Percentiles rank a stretch among this genome's conserved stretches.
Conservation (phyloP, 352 stramenopile genomes). For the Phytophthora uliginosa region DNA sequence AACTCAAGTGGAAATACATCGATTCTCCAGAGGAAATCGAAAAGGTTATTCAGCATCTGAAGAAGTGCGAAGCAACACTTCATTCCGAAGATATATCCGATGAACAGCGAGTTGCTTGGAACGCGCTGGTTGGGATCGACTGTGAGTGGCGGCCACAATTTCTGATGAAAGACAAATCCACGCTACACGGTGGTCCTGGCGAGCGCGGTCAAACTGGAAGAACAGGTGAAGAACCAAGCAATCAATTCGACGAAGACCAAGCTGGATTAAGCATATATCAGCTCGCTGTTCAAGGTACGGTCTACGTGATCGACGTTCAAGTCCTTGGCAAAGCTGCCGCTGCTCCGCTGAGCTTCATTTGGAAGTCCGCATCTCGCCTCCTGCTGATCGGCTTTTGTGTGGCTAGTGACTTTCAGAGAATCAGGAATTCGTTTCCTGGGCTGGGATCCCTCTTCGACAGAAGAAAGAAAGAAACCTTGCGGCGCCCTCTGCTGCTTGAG, state of each 20-base stretch:
- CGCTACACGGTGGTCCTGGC: background rate
- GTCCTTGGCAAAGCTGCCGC: conserved; percentile 46
- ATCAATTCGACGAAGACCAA: conserved; percentile 22
- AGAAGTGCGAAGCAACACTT: conserved; percentile 10
- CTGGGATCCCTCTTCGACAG: conserved; percentile 20
- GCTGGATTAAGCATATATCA: conserved; percentile 65
- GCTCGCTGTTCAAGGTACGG: conserved; percentile 46
- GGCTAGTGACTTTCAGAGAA: conserved; percentile 54
- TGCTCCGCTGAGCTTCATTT: conserved; percentile 51
- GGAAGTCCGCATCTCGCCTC: conserved; percentile 41
- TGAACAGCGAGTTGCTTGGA: conserved; percentile 15
- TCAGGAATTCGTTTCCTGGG: conserved; percentile 61
- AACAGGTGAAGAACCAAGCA: background rate
- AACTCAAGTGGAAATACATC: conserved; percentile 48
- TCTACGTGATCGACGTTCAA: conserved; percentile 75
- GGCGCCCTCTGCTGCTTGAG: conserved; percentile 49
- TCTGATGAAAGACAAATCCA: conserved; percentile 24
- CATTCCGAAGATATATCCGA: background rate
- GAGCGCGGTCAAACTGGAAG: background rate
- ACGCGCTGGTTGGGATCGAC: conserved; percentile 63
- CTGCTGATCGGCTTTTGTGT: conserved; percentile 69
- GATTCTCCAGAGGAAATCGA: conserved; percentile 33
- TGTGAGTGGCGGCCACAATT: conserved; percentile 76
- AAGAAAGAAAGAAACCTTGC: background rate
- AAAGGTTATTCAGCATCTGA: conserved; percentile 34